Percentiles rank a stretch among this genome's conserved stretches.
Conservation (phyloP, 352 stramenopile genomes). For the Pythium oligandrum region DNA sequence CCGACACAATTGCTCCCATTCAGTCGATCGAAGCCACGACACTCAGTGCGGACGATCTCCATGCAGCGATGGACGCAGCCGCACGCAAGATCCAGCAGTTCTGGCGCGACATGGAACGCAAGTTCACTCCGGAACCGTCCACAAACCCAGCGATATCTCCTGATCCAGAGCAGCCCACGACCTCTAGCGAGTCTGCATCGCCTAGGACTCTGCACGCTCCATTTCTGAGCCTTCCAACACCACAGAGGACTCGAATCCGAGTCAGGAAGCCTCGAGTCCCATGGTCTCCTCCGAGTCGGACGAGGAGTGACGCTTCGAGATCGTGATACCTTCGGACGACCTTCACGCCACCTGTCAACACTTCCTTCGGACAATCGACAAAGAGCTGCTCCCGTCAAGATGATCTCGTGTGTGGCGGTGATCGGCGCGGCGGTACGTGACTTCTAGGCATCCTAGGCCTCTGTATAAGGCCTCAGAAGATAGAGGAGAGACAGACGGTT, state of each 20-base stretch:
- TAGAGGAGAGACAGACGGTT: too few relatives aligned
- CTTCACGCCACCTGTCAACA: slow-evolving; percentile 15
- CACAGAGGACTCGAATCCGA: neutral
- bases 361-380: neutral
- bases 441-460: neutral
- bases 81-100: slow-evolving; percentile 24
- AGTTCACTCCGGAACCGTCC: slow-evolving; percentile 1
- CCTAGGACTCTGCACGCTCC: too few relatives aligned
- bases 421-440: slow-evolving; percentile 68
- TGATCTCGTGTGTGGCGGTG: slow-evolving; percentile 82
- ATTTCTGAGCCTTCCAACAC: neutral
- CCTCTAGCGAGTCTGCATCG: too few relatives aligned
- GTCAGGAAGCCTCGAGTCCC: slow-evolving; percentile 3
- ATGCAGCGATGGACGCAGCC: slow-evolving; percentile 18
- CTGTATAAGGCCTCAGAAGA: too few relatives aligned
- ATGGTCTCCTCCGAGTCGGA: slow-evolving; percentile 11
- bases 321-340: slow-evolving; percentile 19
- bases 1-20: neutral
- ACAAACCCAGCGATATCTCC: neutral
- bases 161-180: too few relatives aligned
- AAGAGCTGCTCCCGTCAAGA: slow-evolving; percentile 9
- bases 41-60: slow-evolving; percentile 8
- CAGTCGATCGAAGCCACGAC: neutral
- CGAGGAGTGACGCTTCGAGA: slow-evolving; percentile 3
- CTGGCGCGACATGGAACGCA: slow-evolving; percentile 21